Percentiles rank a stretch among this genome's conserved stretches.
phyloP scores from a whole-genome alignment of 139 green algal genomes.

The Micractinium sp. region DNA sequence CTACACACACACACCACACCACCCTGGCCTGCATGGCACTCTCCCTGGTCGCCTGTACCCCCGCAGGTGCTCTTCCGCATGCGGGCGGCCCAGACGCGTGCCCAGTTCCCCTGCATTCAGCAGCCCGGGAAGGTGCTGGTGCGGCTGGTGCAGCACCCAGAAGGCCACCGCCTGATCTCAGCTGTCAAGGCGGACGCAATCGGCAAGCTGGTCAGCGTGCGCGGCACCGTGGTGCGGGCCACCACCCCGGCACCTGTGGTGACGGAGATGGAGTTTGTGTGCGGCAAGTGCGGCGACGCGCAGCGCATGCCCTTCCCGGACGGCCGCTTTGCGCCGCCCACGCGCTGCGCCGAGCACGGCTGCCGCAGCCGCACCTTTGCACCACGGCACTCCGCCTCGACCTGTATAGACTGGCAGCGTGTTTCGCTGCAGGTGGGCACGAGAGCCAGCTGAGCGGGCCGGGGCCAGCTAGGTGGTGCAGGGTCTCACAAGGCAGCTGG shows the following conservation, averaged over 20 bases:
- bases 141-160: conserved; percentile 58
- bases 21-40: not conserved
- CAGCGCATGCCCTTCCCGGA: conserved; percentile 56
- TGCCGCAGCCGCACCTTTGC: conserved; percentile 80
- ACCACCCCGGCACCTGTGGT: conserved; percentile 72
- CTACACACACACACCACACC: not conserved
- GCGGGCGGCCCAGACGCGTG: not conserved
- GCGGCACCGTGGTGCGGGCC: conserved; percentile 81
- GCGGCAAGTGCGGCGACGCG: conserved; percentile 72
- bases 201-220: conserved; percentile 79
- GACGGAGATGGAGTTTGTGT: conserved; percentile 77
- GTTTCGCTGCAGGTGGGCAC: conserved; percentile 65
- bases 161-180: conserved; percentile 47
- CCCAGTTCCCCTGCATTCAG: conserved; percentile 22
- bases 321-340: conserved; percentile 70
- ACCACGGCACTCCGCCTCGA: conserved; percentile 51
- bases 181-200: conserved; percentile 20
- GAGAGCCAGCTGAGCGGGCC: no score
- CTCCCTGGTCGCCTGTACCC: no score
- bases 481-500: not conserved
- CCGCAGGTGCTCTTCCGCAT: conserved; percentile 44
- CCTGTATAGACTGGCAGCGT: conserved; percentile 87
- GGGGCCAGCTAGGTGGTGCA: not conserved
- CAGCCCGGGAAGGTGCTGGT: conserved; percentile 40
- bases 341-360: conserved; percentile 58